Evolutionary conservation across 108 stramenopile species (phyloP).

Genomic region (Nitzschia sp.): DNA sequence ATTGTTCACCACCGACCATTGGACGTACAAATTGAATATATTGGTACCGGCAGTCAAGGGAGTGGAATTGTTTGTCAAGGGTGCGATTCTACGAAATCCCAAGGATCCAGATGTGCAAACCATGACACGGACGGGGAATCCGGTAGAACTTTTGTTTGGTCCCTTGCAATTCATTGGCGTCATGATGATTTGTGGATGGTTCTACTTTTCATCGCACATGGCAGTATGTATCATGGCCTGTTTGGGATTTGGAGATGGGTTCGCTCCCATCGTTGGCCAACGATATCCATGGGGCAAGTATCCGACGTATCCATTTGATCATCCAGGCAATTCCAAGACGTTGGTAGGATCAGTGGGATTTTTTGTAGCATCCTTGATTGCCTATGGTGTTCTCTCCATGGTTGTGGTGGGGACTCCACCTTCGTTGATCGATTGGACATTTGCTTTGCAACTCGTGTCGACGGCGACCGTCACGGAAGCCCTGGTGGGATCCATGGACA

Average conservation of each 20-base stretch:
- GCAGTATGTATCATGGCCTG: conserved; percentile 53
- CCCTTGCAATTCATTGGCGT: conserved; percentile 59
- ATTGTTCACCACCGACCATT: conserved; percentile 45
- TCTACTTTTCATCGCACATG: conserved; percentile 27
- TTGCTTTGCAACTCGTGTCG: background rate
- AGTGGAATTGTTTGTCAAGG: conserved; percentile 48
- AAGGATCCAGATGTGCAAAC: conserved; percentile 57
- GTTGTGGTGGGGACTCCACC: background rate
- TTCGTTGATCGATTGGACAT: background rate
- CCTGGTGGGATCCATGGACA: conserved; percentile 14
- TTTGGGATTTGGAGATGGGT: conserved; percentile 60
- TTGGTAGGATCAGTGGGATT: conserved; percentile 18
- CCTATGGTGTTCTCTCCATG: conserved; percentile 1
- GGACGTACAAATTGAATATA: conserved; percentile 70
- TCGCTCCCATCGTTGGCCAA: conserved; percentile 55
- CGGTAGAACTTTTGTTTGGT: conserved; percentile 57
- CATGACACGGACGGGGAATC: conserved; percentile 56
- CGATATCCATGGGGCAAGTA: conserved; percentile 28
- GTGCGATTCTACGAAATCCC: conserved; percentile 47
- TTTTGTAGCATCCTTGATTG: conserved; percentile 7
- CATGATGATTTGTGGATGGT: conserved; percentile 49
- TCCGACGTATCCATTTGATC: conserved; percentile 22
- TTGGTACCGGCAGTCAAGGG: conserved; percentile 53
- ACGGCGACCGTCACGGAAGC: conserved; percentile 11
- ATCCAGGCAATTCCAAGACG: conserved; percentile 1